These are phyloP conservation scores for Podospora tetraspora DNA, from an alignment of 495 filamentous ascomycete genomes.

Conservation along the genomic window DNA sequence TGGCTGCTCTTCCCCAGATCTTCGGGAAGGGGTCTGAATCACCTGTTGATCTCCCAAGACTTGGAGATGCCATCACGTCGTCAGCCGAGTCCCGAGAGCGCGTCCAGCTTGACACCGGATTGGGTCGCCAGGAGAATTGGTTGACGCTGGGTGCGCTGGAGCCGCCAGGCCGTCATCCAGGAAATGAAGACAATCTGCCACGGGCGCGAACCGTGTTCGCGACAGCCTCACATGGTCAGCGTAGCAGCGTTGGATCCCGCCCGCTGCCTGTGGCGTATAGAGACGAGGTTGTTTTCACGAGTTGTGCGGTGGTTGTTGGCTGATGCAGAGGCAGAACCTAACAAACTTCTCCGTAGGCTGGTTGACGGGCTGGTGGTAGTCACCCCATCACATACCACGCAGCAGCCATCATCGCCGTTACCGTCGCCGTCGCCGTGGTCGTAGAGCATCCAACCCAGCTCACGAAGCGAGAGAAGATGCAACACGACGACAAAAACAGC, in stretches of 20 bases:
- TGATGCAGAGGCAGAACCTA: neutral
- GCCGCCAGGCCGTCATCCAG: neutral
- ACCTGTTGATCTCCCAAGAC: neutral
- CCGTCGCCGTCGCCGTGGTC: neutral
- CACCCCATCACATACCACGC: neutral
- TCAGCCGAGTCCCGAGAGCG: neutral
- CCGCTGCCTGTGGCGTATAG: neutral
- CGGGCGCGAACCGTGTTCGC: neutral
- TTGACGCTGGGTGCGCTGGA: neutral
- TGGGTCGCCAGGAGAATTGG: neutral
- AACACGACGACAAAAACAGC: neutral
- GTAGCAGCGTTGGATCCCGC: neutral
- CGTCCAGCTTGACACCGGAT: neutral
- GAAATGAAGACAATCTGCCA: neutral
- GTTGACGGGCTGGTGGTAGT: too few relatives aligned
- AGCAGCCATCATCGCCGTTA: neutral
- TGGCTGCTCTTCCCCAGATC: neutral
- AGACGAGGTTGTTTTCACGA: neutral
- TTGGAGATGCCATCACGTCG: neutral
- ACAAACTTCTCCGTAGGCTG: neutral
- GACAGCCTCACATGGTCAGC: neutral
- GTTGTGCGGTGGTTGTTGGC: neutral
- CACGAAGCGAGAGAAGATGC: neutral
- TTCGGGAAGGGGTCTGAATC: neutral
- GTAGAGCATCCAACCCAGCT: neutral